phyloP scores from a whole-genome alignment of 805 yeast species.

The Clavispora carvajalis region DNA sequence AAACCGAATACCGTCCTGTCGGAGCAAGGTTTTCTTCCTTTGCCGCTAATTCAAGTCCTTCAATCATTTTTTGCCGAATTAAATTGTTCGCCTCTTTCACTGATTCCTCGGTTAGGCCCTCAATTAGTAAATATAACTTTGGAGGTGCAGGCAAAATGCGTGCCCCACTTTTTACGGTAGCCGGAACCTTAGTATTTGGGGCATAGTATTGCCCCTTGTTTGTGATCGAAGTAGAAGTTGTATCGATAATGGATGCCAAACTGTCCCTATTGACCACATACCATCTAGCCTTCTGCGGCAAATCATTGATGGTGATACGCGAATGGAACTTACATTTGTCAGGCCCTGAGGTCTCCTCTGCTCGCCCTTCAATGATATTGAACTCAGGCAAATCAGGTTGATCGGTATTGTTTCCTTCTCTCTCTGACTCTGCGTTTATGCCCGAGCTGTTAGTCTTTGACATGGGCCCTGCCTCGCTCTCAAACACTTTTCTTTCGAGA shows the following conservation, averaged over 20 bases:
- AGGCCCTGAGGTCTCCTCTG: conserved; percentile 51
- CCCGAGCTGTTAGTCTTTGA: neutral
- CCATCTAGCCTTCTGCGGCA: conserved; percentile 81
- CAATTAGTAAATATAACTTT: conserved; percentile 72
- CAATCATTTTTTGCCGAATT: conserved; percentile 50
- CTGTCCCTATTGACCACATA: conserved; percentile 64
- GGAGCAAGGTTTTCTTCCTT: conserved; percentile 39
- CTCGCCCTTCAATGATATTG: conserved; percentile 46
- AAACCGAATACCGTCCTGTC: conserved; percentile 48
- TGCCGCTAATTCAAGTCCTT: conserved; percentile 49
- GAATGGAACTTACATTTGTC: conserved; percentile 58
- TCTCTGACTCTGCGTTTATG: neutral
- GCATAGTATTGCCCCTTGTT: conserved; percentile 70
- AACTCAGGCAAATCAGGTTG: conserved; percentile 35
- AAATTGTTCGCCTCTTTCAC: conserved; percentile 56
- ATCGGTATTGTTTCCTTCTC: neutral
- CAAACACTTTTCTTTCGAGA: conserved; percentile 45
- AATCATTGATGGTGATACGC: conserved; percentile 71
- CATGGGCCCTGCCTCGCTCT: conserved; percentile 5
- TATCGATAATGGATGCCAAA: conserved; percentile 58
- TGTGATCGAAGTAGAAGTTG: conserved; percentile 72
- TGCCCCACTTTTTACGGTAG: conserved; percentile 46
- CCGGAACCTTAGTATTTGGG: conserved; percentile 36
- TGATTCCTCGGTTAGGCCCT: conserved; percentile 58
- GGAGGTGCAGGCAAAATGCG: conserved; percentile 53